phyloP scores from a whole-genome alignment of 495 filamentous ascomycete genomes.

The Podospora pseudopauciseta region DNA sequence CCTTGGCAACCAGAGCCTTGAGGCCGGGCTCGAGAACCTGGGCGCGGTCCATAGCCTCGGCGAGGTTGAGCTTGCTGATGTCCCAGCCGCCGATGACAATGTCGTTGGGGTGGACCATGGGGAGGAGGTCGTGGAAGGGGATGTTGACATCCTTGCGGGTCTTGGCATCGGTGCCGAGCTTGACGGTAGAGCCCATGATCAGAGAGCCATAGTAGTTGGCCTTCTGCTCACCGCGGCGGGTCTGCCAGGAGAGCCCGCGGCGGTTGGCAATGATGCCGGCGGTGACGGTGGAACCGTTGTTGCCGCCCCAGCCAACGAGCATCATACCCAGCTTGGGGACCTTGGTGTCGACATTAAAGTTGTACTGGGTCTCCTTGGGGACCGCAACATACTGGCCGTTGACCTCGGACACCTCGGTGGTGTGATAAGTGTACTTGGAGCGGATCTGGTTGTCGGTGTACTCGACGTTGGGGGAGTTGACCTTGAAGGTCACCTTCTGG shows the following conservation, averaged over 20 bases:
- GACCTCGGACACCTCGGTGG: conserved; percentile 70
- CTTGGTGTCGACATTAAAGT: conserved; percentile 96
- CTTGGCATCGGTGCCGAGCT: conserved; percentile 83
- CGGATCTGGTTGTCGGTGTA: conserved; percentile 87
- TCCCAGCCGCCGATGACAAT: conserved; percentile 96
- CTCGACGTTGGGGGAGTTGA: conserved; percentile 86
- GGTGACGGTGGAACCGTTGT: conserved; percentile 96
- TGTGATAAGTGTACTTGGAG: conserved; percentile 95
- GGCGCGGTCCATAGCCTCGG: conserved; percentile 92
- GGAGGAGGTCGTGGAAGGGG: conserved; percentile 88
- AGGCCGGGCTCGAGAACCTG: conserved; percentile 89
- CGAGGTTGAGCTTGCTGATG: conserved; percentile 84
- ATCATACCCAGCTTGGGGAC: conserved; percentile 93
- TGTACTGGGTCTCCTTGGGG: conserved; percentile 84
- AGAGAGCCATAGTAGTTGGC: conserved; percentile 99
- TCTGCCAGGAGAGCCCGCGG: conserved; percentile 82
- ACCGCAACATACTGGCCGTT: conserved; percentile 78
- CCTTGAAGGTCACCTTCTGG: conserved; percentile 63
- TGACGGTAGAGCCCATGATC: conserved; percentile 94
- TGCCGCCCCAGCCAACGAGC: conserved; percentile 97
- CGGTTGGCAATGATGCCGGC: conserved; percentile 97
- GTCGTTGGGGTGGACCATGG: conserved; percentile 98
- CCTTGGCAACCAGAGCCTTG: conserved; percentile 83
- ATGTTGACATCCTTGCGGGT: conserved; percentile 91
- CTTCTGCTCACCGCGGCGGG: conserved; percentile 74